These are phyloP conservation scores for Arthrobotrys sinensis DNA, from an alignment of 2,329 filamentous ascomycete genomes.

Conservation along the genomic window DNA sequence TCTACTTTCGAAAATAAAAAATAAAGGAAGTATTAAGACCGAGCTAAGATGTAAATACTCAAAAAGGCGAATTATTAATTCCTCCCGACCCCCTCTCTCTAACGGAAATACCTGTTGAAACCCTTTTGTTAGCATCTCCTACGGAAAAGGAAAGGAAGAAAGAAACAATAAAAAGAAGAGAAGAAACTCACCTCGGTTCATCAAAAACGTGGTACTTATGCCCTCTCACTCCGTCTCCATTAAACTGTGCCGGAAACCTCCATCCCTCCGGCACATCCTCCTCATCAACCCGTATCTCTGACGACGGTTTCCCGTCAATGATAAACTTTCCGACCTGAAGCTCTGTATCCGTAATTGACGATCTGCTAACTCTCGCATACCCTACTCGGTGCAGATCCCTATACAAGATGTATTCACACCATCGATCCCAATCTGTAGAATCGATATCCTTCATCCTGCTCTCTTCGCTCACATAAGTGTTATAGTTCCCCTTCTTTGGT, in stretches of 20 bases:
- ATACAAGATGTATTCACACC: constrained; percentile 99
- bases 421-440: constrained; percentile 91
- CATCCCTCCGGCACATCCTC: constrained; percentile 81
- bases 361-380: constrained; percentile 89
- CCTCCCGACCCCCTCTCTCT: background rate
- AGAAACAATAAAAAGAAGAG: background rate
- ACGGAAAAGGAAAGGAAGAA: background rate
- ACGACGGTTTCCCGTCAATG: constrained; percentile 79
- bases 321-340: constrained; percentile 95
- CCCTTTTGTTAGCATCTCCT: background rate
- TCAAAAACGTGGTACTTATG: constrained; percentile 97
- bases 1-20: background rate
- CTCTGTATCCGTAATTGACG: constrained; percentile 96
- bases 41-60: background rate
- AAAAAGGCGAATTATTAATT: background rate
- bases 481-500: constrained; percentile 93
- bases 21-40: constrained; percentile 16
- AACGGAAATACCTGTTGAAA: constrained; percentile 14
- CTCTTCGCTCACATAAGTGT: constrained; percentile 87
- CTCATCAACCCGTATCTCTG: constrained; percentile 76
- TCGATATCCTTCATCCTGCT: constrained; percentile 98
- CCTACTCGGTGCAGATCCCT: constrained; percentile 87
- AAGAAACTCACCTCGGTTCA: constrained; percentile 78
- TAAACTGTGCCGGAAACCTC: constrained; percentile 88
- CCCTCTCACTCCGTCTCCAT: constrained; percentile 86